Evolutionary conservation across 164 flowering plant species (phyloP), one percentile per base, ranked within the genome.

Genomic region (Umbellularia californica): DNA sequence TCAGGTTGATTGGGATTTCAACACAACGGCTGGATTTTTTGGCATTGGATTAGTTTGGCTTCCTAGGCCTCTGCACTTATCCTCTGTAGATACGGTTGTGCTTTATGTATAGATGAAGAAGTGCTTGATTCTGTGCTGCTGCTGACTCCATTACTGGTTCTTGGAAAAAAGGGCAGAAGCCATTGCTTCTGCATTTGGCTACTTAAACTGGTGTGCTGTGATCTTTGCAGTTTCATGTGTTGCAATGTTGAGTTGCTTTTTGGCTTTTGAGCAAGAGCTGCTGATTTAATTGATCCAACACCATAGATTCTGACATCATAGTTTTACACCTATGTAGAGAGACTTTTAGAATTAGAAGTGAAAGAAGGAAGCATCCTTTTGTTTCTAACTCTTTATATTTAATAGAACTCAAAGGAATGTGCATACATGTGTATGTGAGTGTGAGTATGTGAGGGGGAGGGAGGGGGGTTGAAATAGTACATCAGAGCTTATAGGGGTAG

Each of bases 1-100:
- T 72, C 58, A 23, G 82, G 75, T 65, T 79, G 79, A 74, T 10
- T 3, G 79, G 69, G 33, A 65, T 70, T 13, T 33, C 55, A 25
- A 28, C 12, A 35, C 9, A 28, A 64, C 17, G 27, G 67, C 28
- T 64, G 67, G 11, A 23, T 24, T 25, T 23, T 25, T 64, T 25
- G 67, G 23, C 3, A 25, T 25, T 64, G 28, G 28, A 64, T 25
- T 24, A 25, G 28, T 64, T 64, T 64, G 17, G 28, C 22, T 23
- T 2, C 14, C 47, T 41, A 41, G 47, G 67, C 33, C 28, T 64
- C 67, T 64, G 25, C 17, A 12, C 28, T 24, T 22, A 64, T n/a
- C 67, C 28, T 64, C n/a, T 66, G 50, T 66, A 66, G 17, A 66
- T 66, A 19, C 17, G 47, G 22, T 30, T 5, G 30, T 33, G 69